Conservation (phyloP, 2,329 filamentous ascomycete genomes). For the Fusarium nematophilum region DNA sequence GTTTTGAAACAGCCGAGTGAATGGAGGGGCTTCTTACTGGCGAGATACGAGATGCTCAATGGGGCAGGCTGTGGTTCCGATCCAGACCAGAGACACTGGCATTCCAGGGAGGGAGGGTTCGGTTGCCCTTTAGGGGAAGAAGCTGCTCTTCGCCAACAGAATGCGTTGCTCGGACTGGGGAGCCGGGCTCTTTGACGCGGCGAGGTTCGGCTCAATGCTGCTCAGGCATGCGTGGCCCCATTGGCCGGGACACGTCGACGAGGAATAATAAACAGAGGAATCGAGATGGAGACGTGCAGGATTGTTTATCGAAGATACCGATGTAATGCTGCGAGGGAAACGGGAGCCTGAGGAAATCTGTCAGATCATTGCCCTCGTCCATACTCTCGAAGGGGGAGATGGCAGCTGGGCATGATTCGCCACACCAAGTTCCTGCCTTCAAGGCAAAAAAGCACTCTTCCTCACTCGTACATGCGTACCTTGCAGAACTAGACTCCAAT, state of each 20-base stretch:
- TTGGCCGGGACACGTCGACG: slow-evolving; percentile 26
- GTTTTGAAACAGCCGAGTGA: slow-evolving; percentile 51
- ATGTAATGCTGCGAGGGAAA: slow-evolving; percentile 8
- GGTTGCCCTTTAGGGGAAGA: slow-evolving; percentile 39
- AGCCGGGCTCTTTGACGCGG: slow-evolving; percentile 35
- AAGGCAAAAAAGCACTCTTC: slow-evolving; percentile 7
- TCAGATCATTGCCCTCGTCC: slow-evolving; percentile 23
- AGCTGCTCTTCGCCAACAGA: slow-evolving; percentile 22
- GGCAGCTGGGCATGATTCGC: slow-evolving; percentile 18
- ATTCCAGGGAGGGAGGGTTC: slow-evolving; percentile 51
- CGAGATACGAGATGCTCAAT: slow-evolving; percentile 45
- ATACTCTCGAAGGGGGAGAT: not conserved
- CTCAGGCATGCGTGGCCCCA: slow-evolving; percentile 33
- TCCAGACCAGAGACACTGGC: slow-evolving; percentile 52
- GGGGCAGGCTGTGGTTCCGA: slow-evolving; percentile 50
- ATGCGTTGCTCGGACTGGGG: slow-evolving; percentile 36
- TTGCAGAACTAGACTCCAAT: slow-evolving; percentile 22
- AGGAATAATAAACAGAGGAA: slow-evolving; percentile 39
- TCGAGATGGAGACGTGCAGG: slow-evolving; percentile 23
- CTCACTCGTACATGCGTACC: slow-evolving; percentile 28
- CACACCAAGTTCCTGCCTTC: slow-evolving; percentile 8
- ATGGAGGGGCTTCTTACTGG: slow-evolving; percentile 49
- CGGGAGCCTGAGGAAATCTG: slow-evolving; percentile 18
- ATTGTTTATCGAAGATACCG: slow-evolving; percentile 36
- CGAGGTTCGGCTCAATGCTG: slow-evolving; percentile 33